Conservation (phyloP, 108 stramenopile genomes). For the Nannochloropsis gaditana region DNA sequence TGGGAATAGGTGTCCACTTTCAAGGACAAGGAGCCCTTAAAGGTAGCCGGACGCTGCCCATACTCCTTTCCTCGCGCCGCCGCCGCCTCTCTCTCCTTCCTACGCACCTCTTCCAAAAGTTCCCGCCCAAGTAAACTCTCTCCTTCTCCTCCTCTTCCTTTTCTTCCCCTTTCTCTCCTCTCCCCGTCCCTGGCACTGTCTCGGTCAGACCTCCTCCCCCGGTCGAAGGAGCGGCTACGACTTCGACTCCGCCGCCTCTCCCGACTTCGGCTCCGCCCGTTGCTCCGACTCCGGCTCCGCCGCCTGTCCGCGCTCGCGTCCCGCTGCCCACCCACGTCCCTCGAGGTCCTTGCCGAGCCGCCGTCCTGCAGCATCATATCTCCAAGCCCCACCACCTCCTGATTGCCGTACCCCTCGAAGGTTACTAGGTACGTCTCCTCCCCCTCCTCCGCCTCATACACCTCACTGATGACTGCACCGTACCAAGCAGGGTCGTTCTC, state of each 20-base stretch:
- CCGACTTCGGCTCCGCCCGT: slow-evolving; percentile 21
- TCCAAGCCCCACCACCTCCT: slow-evolving; percentile 75
- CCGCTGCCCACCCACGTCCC: slow-evolving; percentile 25
- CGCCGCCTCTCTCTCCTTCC: slow-evolving; percentile 43
- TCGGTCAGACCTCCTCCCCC: not conserved
- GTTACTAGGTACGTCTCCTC: slow-evolving; percentile 76
- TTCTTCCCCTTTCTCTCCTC: not conserved
- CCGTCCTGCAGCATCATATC: slow-evolving; percentile 59
- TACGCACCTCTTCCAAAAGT: slow-evolving; percentile 32
- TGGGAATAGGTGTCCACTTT: slow-evolving; percentile 52
- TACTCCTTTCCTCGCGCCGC: slow-evolving; percentile 49
- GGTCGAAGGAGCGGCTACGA: not conserved
- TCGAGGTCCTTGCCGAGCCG: not conserved
- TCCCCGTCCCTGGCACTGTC: not conserved
- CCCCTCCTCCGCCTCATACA: slow-evolving; percentile 60
- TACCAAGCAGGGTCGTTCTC: slow-evolving; percentile 94
- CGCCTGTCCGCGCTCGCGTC: slow-evolving; percentile 22
- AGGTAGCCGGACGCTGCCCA: slow-evolving; percentile 43
- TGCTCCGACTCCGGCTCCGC: slow-evolving; percentile 13
- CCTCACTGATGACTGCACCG: slow-evolving; percentile 79
- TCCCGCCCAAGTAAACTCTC: slow-evolving; percentile 26
- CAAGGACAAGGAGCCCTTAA: slow-evolving; percentile 53
- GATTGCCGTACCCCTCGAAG: slow-evolving; percentile 90
- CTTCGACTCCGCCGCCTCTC: not conserved
- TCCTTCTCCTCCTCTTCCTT: slow-evolving; percentile 32